Evolutionary conservation across 441 rosid species (phyloP).

Genomic region (Breynia disticha): DNA sequence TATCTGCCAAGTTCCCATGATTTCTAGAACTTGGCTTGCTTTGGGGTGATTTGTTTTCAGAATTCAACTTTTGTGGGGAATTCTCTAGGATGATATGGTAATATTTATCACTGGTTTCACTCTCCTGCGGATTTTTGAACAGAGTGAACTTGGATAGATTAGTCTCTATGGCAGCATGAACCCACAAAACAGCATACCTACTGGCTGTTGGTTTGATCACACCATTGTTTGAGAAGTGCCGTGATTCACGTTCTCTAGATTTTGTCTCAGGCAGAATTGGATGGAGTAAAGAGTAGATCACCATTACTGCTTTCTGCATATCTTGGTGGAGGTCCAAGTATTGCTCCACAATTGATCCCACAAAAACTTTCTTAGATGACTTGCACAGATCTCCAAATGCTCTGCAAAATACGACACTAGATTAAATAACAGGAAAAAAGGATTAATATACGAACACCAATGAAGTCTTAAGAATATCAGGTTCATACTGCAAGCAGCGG

Average conservation of each 20-base stretch:
- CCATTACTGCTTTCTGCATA: slow-evolving; percentile 20
- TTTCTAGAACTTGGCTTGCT: slow-evolving; percentile 17
- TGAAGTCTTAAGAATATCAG: slow-evolving; percentile 1
- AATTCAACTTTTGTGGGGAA: slow-evolving; percentile 12
- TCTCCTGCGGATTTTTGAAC: slow-evolving; percentile 22
- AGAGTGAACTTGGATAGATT: slow-evolving; percentile 31
- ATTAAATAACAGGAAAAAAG: not conserved
- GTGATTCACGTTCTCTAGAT: slow-evolving; percentile 8
- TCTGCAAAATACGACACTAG: slow-evolving; percentile 16
- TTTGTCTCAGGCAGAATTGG: slow-evolving; percentile 14
- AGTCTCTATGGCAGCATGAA: slow-evolving; percentile 35
- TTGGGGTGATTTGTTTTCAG: slow-evolving; percentile 15
- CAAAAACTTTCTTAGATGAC: slow-evolving; percentile 20
- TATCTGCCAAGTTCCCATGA: slow-evolving; percentile 8
- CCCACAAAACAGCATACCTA: slow-evolving; percentile 34
- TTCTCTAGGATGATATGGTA: slow-evolving; percentile 25
- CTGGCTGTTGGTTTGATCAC: slow-evolving; percentile 12
- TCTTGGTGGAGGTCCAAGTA: slow-evolving; percentile 33
- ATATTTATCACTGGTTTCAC: slow-evolving; percentile 12
- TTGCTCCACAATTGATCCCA: slow-evolving; percentile 24
- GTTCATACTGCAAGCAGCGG: slow-evolving; percentile 28
- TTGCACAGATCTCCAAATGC: slow-evolving; percentile 29
- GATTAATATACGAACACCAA: not conserved
- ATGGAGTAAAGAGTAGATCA: slow-evolving; percentile 20
- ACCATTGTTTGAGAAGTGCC: slow-evolving; percentile 1